Percentiles rank a stretch among this genome's conserved stretches.
phyloP scores from a whole-genome alignment of 257 asterid species.

The Solanum raphanifolium region DNA sequence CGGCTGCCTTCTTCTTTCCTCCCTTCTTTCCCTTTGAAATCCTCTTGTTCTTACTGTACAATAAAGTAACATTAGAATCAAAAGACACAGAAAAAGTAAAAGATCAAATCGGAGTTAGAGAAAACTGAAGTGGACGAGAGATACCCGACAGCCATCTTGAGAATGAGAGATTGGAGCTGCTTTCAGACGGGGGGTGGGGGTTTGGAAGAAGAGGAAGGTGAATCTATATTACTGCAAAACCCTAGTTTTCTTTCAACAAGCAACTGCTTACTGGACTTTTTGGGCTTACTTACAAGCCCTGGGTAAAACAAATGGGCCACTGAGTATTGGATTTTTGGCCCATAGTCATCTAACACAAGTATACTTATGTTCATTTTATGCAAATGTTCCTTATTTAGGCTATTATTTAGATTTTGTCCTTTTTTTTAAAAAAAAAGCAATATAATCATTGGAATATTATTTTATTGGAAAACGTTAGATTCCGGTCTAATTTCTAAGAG shows the following conservation, averaged over 20 bases:
- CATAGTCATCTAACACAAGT: background rate
- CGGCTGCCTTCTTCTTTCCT: constrained; percentile 35
- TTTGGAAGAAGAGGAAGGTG: background rate
- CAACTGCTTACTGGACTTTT: background rate
- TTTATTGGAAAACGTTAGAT: background rate
- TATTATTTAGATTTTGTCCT: background rate
- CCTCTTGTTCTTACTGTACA: constrained; percentile 23
- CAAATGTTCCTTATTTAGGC: background rate
- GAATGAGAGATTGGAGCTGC: background rate
- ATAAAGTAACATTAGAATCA: background rate
- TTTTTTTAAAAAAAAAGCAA: too few relatives aligned
- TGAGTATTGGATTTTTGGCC: background rate
- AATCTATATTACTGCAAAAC: background rate
- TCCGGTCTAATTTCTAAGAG: background rate
- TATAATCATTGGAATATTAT: background rate
- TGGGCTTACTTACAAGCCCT: background rate
- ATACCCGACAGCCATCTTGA: constrained; percentile 1
- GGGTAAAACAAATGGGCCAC: background rate
- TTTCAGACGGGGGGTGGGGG: background rate
- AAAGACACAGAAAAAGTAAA: background rate
- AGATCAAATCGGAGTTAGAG: background rate
- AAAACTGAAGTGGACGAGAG: background rate
- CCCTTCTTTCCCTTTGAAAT: constrained; percentile 27
- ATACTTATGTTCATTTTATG: background rate
- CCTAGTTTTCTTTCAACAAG: background rate